Evolutionary conservation across 495 filamentous ascomycete species (phyloP).

Genomic region (Hyaloscypha bicolor): DNA sequence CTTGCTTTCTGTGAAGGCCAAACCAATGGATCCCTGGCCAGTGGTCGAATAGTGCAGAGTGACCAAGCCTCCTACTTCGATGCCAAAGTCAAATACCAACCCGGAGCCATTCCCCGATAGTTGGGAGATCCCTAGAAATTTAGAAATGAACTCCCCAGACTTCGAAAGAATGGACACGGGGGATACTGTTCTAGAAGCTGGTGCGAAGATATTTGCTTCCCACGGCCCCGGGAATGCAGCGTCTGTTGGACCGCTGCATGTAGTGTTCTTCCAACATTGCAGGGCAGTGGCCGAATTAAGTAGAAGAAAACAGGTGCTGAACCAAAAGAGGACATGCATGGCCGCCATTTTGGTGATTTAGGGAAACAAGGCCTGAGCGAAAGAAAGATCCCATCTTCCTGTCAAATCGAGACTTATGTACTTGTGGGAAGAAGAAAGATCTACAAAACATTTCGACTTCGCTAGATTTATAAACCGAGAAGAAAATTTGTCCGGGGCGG

Average conservation of each 20-base stretch:
- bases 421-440: background rate
- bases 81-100: conserved; percentile 59
- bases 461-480: conserved; percentile 12
- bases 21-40: conserved; percentile 50
- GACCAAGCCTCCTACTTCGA: conserved; percentile 60
- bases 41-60: conserved; percentile 50
- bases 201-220: conserved; percentile 63
- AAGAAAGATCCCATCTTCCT: too few relatives aligned
- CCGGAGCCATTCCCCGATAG: conserved; percentile 49
- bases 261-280: conserved; percentile 24
- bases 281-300: background rate
- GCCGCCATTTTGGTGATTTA: background rate
- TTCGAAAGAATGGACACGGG: conserved; percentile 50
- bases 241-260: conserved; percentile 22
- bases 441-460: conserved; percentile 5
- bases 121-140: conserved; percentile 36
- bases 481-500: conserved; percentile 15
- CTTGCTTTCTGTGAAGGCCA: conserved; percentile 65
- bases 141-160: conserved; percentile 35
- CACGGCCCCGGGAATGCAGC: conserved; percentile 60
- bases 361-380: background rate
- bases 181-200: conserved; percentile 52
- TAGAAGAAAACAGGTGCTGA: background rate
- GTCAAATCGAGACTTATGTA: background rate
- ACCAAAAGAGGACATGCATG: background rate